phyloP scores from a whole-genome alignment of 1,284 basidiomycete genomes.

The Lentinula novae-zelandiae region DNA sequence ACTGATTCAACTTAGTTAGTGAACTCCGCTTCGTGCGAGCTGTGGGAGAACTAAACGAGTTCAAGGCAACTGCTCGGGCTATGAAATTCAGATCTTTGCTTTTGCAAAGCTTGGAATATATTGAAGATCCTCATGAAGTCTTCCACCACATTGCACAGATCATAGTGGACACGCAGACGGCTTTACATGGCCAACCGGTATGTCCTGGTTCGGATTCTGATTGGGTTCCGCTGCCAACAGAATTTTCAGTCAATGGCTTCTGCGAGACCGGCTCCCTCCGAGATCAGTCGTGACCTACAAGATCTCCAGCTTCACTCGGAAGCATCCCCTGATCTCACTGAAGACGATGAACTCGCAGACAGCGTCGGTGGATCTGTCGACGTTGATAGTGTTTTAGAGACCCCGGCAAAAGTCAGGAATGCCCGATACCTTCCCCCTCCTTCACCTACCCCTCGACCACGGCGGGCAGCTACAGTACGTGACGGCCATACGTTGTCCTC shows the following conservation, averaged over 20 bases:
- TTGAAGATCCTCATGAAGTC: slow-evolving; percentile 83
- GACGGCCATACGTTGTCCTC: neutral
- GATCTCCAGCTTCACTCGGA: neutral
- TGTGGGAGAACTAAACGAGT: neutral
- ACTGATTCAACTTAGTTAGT: neutral
- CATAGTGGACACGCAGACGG: slow-evolving; percentile 42
- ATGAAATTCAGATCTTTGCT: neutral
- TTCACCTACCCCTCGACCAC: neutral
- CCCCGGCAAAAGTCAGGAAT: neutral
- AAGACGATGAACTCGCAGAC: neutral
- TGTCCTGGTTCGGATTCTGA: neutral
- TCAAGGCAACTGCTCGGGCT: neutral
- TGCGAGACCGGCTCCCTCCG: neutral
- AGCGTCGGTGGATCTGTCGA: neutral
- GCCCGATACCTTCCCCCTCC: neutral
- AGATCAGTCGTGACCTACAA: neutral
- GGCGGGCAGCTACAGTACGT: neutral
- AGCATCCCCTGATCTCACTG: neutral
- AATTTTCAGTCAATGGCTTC: neutral
- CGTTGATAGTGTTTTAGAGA: neutral
- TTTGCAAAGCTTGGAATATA: slow-evolving; percentile 80
- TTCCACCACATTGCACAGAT: slow-evolving; percentile 72
- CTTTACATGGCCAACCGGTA: slow-evolving; percentile 21
- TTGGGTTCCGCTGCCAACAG: neutral
- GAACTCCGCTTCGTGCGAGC: slow-evolving; percentile 5